Base-by-base conservation (phyloP, 345 rosid species). In the Eucalyptus urophylla region DNA sequence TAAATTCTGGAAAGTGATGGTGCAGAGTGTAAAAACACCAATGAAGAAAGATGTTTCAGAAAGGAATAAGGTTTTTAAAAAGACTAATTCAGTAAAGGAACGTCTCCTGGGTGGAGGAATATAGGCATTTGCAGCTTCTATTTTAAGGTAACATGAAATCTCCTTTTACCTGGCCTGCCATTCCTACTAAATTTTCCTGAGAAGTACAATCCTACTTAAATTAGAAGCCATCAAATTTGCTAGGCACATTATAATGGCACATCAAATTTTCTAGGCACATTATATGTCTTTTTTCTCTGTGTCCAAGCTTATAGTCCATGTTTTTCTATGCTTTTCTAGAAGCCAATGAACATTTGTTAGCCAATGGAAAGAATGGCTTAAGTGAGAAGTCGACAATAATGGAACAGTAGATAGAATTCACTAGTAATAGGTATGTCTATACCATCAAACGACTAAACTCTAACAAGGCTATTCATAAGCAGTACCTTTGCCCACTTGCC, bases 401-500 rank as follows among this genome's bases (percentile, higher is more conserved):
- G 89, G 27, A 69, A n/a, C 67, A 80, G 60, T 10, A 87, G 29
- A 76, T 76, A 21, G 47, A 76, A 76, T 76, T 76, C 85, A 76
- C 47, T 21, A 21, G 47, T 76, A 37, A 76, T 22, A 40, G 29
- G 85, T 21, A 21, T 76, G 85, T 76, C 15, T 40, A 31, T 86
- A 49, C 44, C 87, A 86, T 86, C 44, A 51, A n/a, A 54, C 27
- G 3, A 86, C 87, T 86, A 37, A 51, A 37, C 15, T 88, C 80
- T 37, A 60, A 86, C 49, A 44, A 10, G 31, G 43, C 51, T 25
- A 54, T 87, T 51, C 76, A 88, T 90, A 51, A 69, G 88, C 89
- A 89, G 89, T 93, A 98, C 99, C 99, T 95, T 98, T 97, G 94
- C 93, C 94, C 86, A 91, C 96, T 91, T 94, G 97, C 92, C 94